Conservation (phyloP, 2,329 filamentous ascomycete genomes). For the Alternaria rosae region DNA sequence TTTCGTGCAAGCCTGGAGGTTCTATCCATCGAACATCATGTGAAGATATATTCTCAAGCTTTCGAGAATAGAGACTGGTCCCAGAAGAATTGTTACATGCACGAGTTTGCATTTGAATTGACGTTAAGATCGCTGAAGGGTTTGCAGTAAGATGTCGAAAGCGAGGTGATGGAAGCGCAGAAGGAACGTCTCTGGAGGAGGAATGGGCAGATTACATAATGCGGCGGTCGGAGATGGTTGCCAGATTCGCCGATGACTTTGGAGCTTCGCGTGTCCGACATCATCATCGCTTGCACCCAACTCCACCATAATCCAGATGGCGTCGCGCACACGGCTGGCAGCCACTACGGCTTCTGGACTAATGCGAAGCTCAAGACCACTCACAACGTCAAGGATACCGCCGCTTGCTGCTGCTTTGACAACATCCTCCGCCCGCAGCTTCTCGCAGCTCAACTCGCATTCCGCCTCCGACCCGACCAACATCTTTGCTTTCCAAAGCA, state of each 20-base stretch:
- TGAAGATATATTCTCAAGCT: neutral
- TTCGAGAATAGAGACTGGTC: neutral
- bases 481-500: slow-evolving; percentile 40
- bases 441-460: slow-evolving; percentile 42
- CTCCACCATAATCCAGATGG: slow-evolving; percentile 46
- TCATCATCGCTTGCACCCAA: slow-evolving; percentile 26
- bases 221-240: slow-evolving; percentile 16
- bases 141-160: neutral
- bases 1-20: neutral
- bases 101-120: neutral
- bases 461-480: slow-evolving; percentile 35
- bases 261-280: slow-evolving; percentile 31
- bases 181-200: neutral
- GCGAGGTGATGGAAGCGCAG: neutral
- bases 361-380: slow-evolving; percentile 31
- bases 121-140: neutral
- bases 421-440: slow-evolving; percentile 33
- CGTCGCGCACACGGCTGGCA: slow-evolving; percentile 44
- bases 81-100: too few relatives aligned
- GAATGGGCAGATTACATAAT: slow-evolving; percentile 25
- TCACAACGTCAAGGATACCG: slow-evolving; percentile 22
- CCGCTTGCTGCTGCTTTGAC: slow-evolving; percentile 31
- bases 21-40: neutral
- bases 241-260: slow-evolving; percentile 18
- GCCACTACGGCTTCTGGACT: slow-evolving; percentile 41